Percentiles rank a stretch among this genome's conserved stretches.
These are phyloP conservation scores for Fusarium keratoplasticum DNA, from an alignment of 2,329 filamentous ascomycete species.

Conservation along the genomic window DNA sequence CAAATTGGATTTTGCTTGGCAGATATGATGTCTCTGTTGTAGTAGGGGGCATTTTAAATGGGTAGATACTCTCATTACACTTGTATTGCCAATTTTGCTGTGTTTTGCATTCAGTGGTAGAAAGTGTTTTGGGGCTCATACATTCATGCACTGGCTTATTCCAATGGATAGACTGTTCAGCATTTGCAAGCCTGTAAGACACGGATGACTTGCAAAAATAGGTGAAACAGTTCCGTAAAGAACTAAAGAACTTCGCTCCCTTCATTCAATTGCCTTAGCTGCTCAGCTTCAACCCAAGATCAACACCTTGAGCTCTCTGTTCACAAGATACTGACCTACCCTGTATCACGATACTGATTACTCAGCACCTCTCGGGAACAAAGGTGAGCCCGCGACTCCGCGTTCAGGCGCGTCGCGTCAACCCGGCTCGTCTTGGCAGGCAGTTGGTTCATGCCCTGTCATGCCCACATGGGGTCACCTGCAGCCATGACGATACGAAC, in stretches of 20 bases:
- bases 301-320: background rate
- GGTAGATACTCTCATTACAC: background rate
- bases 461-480: background rate
- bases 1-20: background rate
- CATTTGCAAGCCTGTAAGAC: background rate
- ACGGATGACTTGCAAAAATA: background rate
- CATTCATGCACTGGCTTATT: too few relatives aligned
- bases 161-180: too few relatives aligned
- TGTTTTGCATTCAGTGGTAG: too few relatives aligned
- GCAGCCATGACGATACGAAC: background rate
- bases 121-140: too few relatives aligned
- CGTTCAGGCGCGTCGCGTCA: background rate
- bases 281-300: background rate
- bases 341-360: background rate
- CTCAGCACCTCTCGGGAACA: background rate
- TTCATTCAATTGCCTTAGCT: background rate
- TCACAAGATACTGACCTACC: background rate
- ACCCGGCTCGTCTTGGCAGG: background rate
- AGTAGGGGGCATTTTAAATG: too few relatives aligned
- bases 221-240: background rate
- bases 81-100: background rate
- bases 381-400: background rate
- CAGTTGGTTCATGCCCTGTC: background rate
- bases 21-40: background rate
- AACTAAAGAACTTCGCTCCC: rapidly evolving